Base-by-base conservation (phyloP, 1,139 yeast species). In the Barnettozyma hawaiiensis region DNA sequence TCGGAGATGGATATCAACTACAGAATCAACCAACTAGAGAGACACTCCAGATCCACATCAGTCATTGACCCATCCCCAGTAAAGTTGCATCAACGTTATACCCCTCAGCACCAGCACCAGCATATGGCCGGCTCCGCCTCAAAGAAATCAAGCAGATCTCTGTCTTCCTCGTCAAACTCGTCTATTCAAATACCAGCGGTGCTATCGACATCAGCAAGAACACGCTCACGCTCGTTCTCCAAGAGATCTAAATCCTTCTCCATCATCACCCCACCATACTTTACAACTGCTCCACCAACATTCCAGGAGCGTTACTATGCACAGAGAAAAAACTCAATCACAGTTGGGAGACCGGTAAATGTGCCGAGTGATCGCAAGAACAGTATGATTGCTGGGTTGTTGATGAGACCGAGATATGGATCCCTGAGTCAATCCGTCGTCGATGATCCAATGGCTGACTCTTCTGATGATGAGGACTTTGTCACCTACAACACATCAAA, bases 1-100 rank as follows among this genome's bases (percentile, higher is more conserved):
- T 73, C 92, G 1, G 92, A 83, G 57, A 71, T 71, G n/a, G 94
- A 85, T 52, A 85, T 85, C 31, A 71, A 77, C 70, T 63, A 75
- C 28, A 70, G 95, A 47, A 74, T 83, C 18, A 75, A 71, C 44
- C 69, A 75, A 44, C 63, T 84, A 41, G 84, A 78, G 47, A 33
- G 15, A 8, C 24, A 21, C 14, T 35, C 41, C 4, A 41, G 35
- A 31, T 24, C 45, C 4, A 32, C 39, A 6, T 28, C 43, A 24
- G 32, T 37, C 4, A 39, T 31, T 20, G 33, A 29, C 7, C 37
- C 20, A 29, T 38, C 41, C 1, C 46, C 47, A 32, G 19, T 29
- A 2, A 39, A 43, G 27, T 9, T 12, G 11, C 40, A 27, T 15
- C 18, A 28, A 22, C 19, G 23, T 11, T n/a, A n/a, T n/a, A n/a